phyloP scores from a whole-genome alignment of 116 monocot species.

The Phalaenopsis hybrid region DNA sequence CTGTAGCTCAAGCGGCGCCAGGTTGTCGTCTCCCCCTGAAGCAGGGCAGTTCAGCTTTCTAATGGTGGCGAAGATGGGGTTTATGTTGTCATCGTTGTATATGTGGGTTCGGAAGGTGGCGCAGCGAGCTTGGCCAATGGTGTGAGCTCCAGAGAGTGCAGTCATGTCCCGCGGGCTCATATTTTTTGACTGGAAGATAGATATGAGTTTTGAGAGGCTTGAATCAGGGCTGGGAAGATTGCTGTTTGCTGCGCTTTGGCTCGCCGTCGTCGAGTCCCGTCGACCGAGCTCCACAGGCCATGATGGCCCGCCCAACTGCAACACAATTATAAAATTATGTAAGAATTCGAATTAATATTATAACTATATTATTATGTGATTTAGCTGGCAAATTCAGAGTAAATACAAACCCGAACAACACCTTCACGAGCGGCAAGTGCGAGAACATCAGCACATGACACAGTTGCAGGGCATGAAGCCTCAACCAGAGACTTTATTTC shows the following conservation, averaged over 20 bases:
- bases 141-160: conserved; percentile 40
- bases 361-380: no score
- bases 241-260: conserved; percentile 12
- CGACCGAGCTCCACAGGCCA: conserved; percentile 15
- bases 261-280: conserved; percentile 19
- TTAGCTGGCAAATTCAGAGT: no score
- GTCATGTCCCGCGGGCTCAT: conserved; percentile 25
- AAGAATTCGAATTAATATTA: no score
- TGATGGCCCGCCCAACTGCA: conserved; percentile 13
- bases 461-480: conserved; percentile 1
- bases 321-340: no score
- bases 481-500: conserved; percentile 5
- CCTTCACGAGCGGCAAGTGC: conserved; percentile 16
- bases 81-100: conserved; percentile 39
- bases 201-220: conserved; percentile 14
- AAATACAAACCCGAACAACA: background rate
- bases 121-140: conserved; percentile 38
- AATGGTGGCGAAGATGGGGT: conserved; percentile 18
- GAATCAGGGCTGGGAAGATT: conserved; percentile 30
- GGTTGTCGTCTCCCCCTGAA: conserved; percentile 24
- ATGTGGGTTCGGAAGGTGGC: conserved; percentile 25
- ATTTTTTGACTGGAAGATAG: conserved; percentile 18
- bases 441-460: conserved; percentile 18
- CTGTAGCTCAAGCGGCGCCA: conserved; percentile 30
- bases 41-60: conserved; percentile 17